Percentiles rank a stretch among this genome's conserved stretches.
These are phyloP conservation scores for Zymoseptoria crescenta DNA, from an alignment of 2,329 filamentous ascomycete species.

Conservation along the genomic window DNA sequence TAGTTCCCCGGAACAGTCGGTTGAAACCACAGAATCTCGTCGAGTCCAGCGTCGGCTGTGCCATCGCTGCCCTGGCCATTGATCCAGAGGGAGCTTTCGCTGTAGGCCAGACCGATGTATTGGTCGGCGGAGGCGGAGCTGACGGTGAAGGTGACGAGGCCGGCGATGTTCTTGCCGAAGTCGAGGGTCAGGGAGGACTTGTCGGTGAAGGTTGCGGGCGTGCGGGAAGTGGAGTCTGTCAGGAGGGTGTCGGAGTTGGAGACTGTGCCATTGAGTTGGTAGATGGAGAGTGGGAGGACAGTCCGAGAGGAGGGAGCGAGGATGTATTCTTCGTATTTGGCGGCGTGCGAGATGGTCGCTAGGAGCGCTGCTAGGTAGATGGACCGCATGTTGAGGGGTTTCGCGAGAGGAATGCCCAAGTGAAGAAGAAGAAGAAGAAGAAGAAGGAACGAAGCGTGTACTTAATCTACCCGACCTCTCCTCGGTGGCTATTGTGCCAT, in stretches of 20 bases:
- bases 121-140: conserved; percentile 29
- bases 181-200: conserved; percentile 36
- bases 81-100: conserved; percentile 43
- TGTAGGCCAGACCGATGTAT: conserved; percentile 37
- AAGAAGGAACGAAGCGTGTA: too few species aligned
- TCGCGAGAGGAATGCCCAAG: too few species aligned
- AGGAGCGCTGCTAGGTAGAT: neutral
- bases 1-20: conserved; percentile 33
- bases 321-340: conserved; percentile 35
- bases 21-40: conserved; percentile 44
- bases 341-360: conserved; percentile 10
- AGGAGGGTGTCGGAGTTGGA: conserved; percentile 29
- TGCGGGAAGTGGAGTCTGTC: conserved; percentile 21
- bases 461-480: too few species aligned
- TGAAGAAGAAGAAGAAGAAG: too few species aligned
- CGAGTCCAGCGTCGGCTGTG: conserved; percentile 34
- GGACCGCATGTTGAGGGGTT: too few species aligned
- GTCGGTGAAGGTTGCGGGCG: conserved; percentile 27
- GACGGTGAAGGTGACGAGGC: conserved; percentile 32
- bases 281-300: conserved; percentile 30
- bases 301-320: conserved; percentile 34
- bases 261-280: conserved; percentile 36
- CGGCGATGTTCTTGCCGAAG: conserved; percentile 38
- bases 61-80: conserved; percentile 41
- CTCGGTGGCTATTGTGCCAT: too few species aligned